Percentiles rank a stretch among this genome's conserved stretches.
phyloP scores from a whole-genome alignment of 2,329 filamentous ascomycete species.

The Microdochium paspali region DNA sequence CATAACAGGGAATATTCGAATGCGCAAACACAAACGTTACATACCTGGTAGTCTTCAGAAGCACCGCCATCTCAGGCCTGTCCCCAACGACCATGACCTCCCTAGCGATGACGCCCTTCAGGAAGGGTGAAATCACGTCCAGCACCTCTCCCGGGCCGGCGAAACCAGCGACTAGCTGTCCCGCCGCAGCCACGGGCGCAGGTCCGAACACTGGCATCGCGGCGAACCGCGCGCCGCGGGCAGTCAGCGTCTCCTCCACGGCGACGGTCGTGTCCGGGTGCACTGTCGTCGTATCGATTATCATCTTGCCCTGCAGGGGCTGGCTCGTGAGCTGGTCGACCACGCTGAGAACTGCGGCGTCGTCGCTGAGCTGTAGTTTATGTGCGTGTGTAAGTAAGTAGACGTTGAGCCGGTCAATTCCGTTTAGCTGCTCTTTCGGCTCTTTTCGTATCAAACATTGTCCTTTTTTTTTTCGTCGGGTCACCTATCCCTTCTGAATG shows the following conservation, averaged over 20 bases:
- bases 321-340: slow-evolving; percentile 13
- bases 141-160: slow-evolving; percentile 29
- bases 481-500: no score
- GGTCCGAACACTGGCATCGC: slow-evolving; percentile 40
- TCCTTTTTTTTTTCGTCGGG: no score
- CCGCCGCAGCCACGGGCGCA: slow-evolving; percentile 34
- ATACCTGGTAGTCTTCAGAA: slow-evolving; percentile 38
- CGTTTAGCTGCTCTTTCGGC: no score
- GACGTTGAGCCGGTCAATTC: no score
- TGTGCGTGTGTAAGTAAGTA: no score
- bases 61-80: slow-evolving; percentile 30
- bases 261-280: slow-evolving; percentile 30
- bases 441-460: no score
- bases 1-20: fast-evolving
- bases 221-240: slow-evolving; percentile 25
- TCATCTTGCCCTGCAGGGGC: slow-evolving; percentile 25
- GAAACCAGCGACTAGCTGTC: slow-evolving; percentile 34
- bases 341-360: slow-evolving; percentile 25
- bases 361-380: slow-evolving; percentile 28
- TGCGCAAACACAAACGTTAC: no score
- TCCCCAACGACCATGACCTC: slow-evolving; percentile 30
- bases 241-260: slow-evolving; percentile 16
- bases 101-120: slow-evolving; percentile 31
- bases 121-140: slow-evolving; percentile 22
- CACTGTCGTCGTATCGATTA: slow-evolving; percentile 41